These are phyloP conservation scores for Bacidia rubella DNA, from an alignment of 495 filamentous ascomycete species.

Conservation along the genomic window DNA sequence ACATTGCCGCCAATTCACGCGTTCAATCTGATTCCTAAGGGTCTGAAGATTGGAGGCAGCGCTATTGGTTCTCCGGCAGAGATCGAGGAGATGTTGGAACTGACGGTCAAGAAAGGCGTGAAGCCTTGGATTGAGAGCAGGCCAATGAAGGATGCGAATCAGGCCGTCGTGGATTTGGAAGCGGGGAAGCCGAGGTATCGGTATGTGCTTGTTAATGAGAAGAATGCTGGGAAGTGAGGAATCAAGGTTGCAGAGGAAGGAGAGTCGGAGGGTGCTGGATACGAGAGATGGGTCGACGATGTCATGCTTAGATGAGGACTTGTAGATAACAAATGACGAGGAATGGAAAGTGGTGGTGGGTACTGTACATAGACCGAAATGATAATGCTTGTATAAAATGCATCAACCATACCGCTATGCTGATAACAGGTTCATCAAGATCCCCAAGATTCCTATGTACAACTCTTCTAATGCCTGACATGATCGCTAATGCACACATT, in stretches of 20 bases:
- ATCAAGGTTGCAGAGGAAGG: neutral
- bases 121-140: slow-evolving; percentile 60
- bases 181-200: slow-evolving; percentile 59
- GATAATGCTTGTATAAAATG: too few relatives aligned
- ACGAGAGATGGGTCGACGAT: too few relatives aligned
- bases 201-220: slow-evolving; percentile 59
- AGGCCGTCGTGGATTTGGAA: slow-evolving; percentile 54
- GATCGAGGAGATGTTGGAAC: slow-evolving; percentile 64
- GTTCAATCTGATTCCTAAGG: slow-evolving; percentile 57
- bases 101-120: slow-evolving; percentile 63
- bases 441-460: too few relatives aligned
- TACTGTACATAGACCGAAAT: too few relatives aligned
- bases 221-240: slow-evolving; percentile 15
- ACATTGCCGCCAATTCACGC: slow-evolving; percentile 46
- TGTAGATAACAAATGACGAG: too few relatives aligned
- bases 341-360: too few relatives aligned
- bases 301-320: too few relatives aligned
- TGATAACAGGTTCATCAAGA: too few relatives aligned
- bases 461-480: neutral
- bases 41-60: slow-evolving; percentile 57
- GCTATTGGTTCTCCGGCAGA: slow-evolving; percentile 60
- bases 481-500: neutral
- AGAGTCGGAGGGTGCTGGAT: neutral
- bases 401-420: too few relatives aligned
- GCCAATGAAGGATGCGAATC: slow-evolving; percentile 60